These are phyloP conservation scores for Epicoccum sorghinum DNA, from an alignment of 2,329 filamentous ascomycete genomes.

Conservation along the genomic window DNA sequence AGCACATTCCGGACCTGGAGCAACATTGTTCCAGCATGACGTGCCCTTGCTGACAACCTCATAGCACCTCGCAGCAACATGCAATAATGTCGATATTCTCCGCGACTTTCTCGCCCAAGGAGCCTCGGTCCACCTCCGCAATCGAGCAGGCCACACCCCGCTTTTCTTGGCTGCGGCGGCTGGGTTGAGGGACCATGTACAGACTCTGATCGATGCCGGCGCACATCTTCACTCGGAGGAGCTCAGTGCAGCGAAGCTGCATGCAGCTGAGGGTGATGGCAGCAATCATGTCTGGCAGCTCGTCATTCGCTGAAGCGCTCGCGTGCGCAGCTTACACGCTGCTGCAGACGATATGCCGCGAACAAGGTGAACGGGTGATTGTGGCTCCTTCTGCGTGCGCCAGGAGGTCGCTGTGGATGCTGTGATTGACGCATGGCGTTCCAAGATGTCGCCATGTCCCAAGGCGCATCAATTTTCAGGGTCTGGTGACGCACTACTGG, in stretches of 20 bases:
- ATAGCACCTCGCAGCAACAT: slow-evolving; percentile 64
- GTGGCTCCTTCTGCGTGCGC: slow-evolving; percentile 32
- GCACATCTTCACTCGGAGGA: slow-evolving; percentile 66
- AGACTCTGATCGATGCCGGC: slow-evolving; percentile 60
- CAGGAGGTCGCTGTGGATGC: slow-evolving; percentile 16
- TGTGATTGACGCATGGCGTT: slow-evolving; percentile 28
- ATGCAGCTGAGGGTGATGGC: slow-evolving; percentile 43
- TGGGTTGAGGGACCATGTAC: slow-evolving; percentile 61
- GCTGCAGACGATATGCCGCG: slow-evolving; percentile 17
- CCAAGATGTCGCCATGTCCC: slow-evolving; percentile 35
- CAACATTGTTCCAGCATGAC: slow-evolving; percentile 33
- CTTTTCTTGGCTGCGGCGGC: slow-evolving; percentile 65
- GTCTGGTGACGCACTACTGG: slow-evolving; percentile 35
- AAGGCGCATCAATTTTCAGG: slow-evolving; percentile 23
- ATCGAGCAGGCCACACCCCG: slow-evolving; percentile 63
- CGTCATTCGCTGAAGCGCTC: slow-evolving; percentile 39
- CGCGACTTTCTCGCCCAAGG: slow-evolving; percentile 62
- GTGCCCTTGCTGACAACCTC: slow-evolving; percentile 12
- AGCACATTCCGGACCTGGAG: slow-evolving; percentile 28
- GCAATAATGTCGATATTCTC: slow-evolving; percentile 61
- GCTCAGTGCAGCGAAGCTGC: slow-evolving; percentile 58
- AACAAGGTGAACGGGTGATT: slow-evolving; percentile 32
- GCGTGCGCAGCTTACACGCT: slow-evolving; percentile 4
- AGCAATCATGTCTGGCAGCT: slow-evolving; percentile 40
- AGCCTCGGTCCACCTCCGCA: slow-evolving; percentile 65